phyloP scores from a whole-genome alignment of 345 rosid genomes.

The Leavenworthia alabamica region DNA sequence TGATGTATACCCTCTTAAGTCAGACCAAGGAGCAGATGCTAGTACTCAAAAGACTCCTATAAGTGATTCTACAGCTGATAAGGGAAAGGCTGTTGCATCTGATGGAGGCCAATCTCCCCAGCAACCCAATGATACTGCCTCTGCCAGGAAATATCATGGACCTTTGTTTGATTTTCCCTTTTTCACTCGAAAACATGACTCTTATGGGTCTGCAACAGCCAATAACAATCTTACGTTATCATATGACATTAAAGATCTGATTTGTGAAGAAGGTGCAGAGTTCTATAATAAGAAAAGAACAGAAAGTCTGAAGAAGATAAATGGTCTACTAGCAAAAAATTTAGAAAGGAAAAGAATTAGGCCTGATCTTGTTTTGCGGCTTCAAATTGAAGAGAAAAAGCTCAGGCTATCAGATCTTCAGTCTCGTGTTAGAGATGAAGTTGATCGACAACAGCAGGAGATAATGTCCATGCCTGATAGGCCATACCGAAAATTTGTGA shows the following conservation, averaged over 20 bases:
- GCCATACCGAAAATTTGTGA: slow-evolving; percentile 94
- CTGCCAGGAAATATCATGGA: slow-evolving; percentile 93
- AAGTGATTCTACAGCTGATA: slow-evolving; percentile 60
- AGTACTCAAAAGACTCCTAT: slow-evolving; percentile 48
- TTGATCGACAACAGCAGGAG: slow-evolving; percentile 92
- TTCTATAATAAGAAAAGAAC: slow-evolving; percentile 68
- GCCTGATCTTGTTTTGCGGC: slow-evolving; percentile 96
- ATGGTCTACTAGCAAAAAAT: slow-evolving; percentile 68
- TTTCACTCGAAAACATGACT: slow-evolving; percentile 92
- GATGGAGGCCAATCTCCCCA: slow-evolving; percentile 62
- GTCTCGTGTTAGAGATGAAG: slow-evolving; percentile 84
- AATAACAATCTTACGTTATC: slow-evolving; percentile 74
- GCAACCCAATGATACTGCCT: slow-evolving; percentile 65
- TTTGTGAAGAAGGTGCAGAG: slow-evolving; percentile 84
- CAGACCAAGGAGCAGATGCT: slow-evolving; percentile 70
- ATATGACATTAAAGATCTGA: slow-evolving; percentile 87
- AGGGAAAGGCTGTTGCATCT: slow-evolving; percentile 68
- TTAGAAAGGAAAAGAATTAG: slow-evolving; percentile 94
- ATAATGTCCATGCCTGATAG: slow-evolving; percentile 99
- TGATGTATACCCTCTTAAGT: slow-evolving; percentile 45
- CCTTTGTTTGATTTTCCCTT: slow-evolving; percentile 97
- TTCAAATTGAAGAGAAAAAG: slow-evolving; percentile 96
- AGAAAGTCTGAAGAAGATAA: slow-evolving; percentile 76
- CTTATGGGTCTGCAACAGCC: slow-evolving; percentile 65
- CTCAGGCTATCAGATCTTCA: slow-evolving; percentile 72